Evolutionary conservation across 306 rosid genomes (phyloP).

Genomic region (Ochetophila trinervis): DNA sequence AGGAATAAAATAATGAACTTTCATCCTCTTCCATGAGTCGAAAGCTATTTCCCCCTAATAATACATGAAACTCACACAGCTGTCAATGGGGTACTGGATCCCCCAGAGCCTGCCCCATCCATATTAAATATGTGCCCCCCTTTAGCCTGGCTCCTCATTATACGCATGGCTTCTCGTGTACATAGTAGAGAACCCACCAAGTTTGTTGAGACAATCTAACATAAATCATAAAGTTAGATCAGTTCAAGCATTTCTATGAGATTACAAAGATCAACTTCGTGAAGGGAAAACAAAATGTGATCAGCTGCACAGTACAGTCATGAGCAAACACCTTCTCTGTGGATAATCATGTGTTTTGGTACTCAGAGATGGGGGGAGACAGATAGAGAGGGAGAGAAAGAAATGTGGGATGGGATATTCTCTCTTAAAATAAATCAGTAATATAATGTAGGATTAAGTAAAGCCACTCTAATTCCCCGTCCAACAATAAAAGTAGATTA

Average conservation of each 20-base stretch:
- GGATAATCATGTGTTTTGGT: no score
- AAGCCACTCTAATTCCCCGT: not conserved
- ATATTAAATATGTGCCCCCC: constrained; percentile 92
- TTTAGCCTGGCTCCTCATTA: constrained; percentile 65
- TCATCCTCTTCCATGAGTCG: constrained; percentile 7
- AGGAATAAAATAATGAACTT: not conserved
- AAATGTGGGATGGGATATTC: no score
- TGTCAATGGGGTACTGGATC: constrained; percentile 94
- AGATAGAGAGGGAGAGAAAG: no score
- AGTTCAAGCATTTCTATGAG: not conserved
- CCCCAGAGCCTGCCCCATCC: constrained; percentile 98
- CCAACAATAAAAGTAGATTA: constrained; percentile 2
- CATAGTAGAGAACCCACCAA: constrained; percentile 88
- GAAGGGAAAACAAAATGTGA: no score
- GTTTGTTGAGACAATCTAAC: constrained; percentile 91
- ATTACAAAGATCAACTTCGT: not conserved
- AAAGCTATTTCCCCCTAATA: constrained; percentile 16
- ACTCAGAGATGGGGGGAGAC: no score
- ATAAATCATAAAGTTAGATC: constrained; percentile 5
- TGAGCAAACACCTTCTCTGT: no score
- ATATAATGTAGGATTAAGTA: not conserved
- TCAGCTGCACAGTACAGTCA: not conserved
- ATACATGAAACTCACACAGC: constrained; percentile 69
- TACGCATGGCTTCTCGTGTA: constrained; percentile 81
- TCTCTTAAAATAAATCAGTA: no score